Conservation (phyloP, 1,284 basidiomycete genomes). For the Somion occarium region DNA sequence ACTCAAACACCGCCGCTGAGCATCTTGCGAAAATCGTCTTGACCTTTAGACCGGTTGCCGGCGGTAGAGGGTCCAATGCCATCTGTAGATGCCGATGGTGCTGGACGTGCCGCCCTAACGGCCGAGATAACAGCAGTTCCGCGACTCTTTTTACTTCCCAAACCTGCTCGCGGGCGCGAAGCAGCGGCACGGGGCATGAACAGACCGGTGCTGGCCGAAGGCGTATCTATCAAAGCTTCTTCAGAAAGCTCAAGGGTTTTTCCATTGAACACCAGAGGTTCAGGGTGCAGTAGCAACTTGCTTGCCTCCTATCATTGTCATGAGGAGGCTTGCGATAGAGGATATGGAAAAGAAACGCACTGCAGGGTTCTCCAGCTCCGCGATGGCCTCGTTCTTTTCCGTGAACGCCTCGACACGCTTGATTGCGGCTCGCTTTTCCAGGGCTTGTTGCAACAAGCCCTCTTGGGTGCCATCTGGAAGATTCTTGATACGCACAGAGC, state of each 20-base stretch:
- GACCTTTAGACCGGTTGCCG: conserved; percentile 39
- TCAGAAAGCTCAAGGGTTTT: conserved; percentile 51
- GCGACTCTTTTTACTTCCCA: conserved; percentile 46
- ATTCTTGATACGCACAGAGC: conserved; percentile 70
- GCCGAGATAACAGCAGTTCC: conserved; percentile 19
- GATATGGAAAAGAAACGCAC: conserved; percentile 40
- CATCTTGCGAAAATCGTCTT: conserved; percentile 82
- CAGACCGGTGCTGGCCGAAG: conserved; percentile 36
- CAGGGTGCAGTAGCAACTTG: conserved; percentile 62
- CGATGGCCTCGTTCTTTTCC: conserved; percentile 64
- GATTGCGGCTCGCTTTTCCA: conserved; percentile 76
- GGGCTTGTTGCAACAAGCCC: conserved; percentile 80
- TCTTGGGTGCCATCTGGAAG: conserved; percentile 78
- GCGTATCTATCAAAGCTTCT: conserved; percentile 31
- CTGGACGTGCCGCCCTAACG: conserved; percentile 13
- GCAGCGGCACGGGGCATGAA: conserved; percentile 61
- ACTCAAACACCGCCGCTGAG: conserved; percentile 34
- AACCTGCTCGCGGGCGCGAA: conserved; percentile 65
- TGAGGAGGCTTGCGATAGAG: conserved; percentile 5
- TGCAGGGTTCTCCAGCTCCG: conserved; percentile 69
- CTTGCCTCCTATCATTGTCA: conserved; percentile 67
- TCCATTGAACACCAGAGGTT: conserved; percentile 66
- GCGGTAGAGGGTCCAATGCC: conserved; percentile 10
- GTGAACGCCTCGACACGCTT: conserved; percentile 74
- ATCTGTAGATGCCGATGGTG: conserved; percentile 8